Evolutionary conservation across 2,329 filamentous ascomycete species (phyloP).

Genomic region (Xylariaceae sp.): DNA sequence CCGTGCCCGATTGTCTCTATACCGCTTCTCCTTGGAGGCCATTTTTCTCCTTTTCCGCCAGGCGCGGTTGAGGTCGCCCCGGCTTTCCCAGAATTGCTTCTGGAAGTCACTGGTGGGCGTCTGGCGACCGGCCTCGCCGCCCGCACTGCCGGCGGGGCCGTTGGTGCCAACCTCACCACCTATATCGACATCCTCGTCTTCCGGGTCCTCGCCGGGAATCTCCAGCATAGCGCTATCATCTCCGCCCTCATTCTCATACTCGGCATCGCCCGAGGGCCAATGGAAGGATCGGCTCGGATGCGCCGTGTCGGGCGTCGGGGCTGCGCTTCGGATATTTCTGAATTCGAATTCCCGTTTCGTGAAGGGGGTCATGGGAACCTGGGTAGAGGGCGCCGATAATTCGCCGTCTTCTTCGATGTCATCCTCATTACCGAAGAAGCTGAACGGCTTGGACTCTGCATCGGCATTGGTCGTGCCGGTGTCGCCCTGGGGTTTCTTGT

Average conservation of each 20-base stretch:
- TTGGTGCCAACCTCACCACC: constrained; percentile 2
- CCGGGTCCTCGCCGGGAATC: constrained; percentile 36
- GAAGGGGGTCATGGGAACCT: constrained; percentile 73
- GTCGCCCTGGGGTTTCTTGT: constrained; percentile 61
- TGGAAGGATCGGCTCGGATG: constrained; percentile 61
- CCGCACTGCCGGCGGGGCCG: background rate
- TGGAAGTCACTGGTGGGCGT: constrained; percentile 48
- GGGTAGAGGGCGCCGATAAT: constrained; percentile 17
- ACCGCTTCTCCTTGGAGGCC: constrained; percentile 60
- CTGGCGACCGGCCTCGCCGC: constrained; percentile 1
- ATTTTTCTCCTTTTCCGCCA: constrained; percentile 62
- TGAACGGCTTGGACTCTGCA: constrained; percentile 58
- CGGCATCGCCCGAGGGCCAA: constrained; percentile 38
- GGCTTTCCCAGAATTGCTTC: constrained; percentile 63
- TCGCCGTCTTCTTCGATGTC: constrained; percentile 40
- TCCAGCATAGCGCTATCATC: constrained; percentile 36
- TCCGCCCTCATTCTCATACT: constrained; percentile 37
- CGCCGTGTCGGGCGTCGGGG: constrained; percentile 91
- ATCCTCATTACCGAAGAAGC: constrained; percentile 63
- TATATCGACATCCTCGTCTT: constrained; percentile 21
- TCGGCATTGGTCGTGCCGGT: constrained; percentile 32
- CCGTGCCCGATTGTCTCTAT: constrained; percentile 57
- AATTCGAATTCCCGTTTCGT: constrained; percentile 71
- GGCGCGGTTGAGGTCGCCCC: constrained; percentile 57
- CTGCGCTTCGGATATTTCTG: constrained; percentile 74